These are phyloP conservation scores for Nannochloris sp. DNA, from an alignment of 139 green algal genomes.

Conservation along the genomic window DNA sequence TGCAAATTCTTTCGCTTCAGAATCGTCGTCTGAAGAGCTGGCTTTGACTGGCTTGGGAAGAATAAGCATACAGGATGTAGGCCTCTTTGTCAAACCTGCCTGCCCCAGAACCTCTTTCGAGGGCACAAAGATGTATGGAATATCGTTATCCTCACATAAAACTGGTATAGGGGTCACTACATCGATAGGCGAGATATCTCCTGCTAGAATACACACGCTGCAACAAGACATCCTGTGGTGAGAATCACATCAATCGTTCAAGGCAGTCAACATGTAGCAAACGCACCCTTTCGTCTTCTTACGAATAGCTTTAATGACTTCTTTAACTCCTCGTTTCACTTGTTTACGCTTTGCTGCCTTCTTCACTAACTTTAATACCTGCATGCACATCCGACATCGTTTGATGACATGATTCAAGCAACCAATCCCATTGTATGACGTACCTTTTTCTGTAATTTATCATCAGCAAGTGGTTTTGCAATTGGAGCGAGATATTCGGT, in stretches of 20 bases:
- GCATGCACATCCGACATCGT: slow-evolving; percentile 24
- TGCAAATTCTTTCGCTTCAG: slow-evolving; percentile 22
- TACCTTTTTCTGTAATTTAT: slow-evolving; percentile 89
- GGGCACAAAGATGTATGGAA: slow-evolving; percentile 96
- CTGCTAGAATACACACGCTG: slow-evolving; percentile 90
- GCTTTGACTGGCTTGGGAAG: slow-evolving; percentile 51
- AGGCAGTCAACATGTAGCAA: neutral
- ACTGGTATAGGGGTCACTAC: slow-evolving; percentile 95
- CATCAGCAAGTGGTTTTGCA: slow-evolving; percentile 82
- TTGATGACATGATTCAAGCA: neutral
- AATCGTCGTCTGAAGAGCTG: slow-evolving; percentile 6
- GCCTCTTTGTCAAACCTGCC: slow-evolving; percentile 90
- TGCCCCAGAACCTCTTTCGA: slow-evolving; percentile 91
- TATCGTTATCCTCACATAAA: slow-evolving; percentile 86
- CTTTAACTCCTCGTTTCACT: slow-evolving; percentile 93
- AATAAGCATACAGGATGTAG: slow-evolving; percentile 96
- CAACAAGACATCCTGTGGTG: neutral
- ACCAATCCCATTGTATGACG: neutral
- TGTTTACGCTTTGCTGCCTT: slow-evolving; percentile 92
- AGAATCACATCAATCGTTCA: neutral
- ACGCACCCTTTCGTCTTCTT: slow-evolving; percentile 85
- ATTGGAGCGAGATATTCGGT: slow-evolving; percentile 47
- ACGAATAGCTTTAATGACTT: slow-evolving; percentile 94
- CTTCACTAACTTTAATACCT: slow-evolving; percentile 80
- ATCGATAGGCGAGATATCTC: slow-evolving; percentile 96